Evolutionary conservation across 371 early-diverging fungal genomes (phyloP), one percentile per base, ranked within the genome.

Genomic region (Mortierella sp.): DNA sequence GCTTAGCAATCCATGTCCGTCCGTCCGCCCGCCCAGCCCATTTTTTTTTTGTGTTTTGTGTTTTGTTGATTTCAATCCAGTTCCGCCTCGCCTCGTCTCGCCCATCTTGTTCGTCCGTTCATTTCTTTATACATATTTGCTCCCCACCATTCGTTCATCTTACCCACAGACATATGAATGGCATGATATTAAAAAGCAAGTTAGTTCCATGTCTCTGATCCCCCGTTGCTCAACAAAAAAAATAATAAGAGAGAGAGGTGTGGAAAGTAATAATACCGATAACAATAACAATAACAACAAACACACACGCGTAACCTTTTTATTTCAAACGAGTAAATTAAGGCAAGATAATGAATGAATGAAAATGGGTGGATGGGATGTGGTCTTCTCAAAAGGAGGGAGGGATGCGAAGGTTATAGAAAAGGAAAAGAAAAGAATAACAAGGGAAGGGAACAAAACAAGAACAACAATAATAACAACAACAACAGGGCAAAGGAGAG

Each of bases 1-100:
- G 68, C 68, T 65, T 65, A 65, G 68, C 68, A 65, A 65, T 65
- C 68, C 68, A 65, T 65, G 38, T 65, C 65, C 65, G 38, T 65
- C 68, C 21, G 65, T 21, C 42, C 21, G 50, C 16, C 63, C 65
- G 65, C 38, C 65, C 38, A 65, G 38, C 31, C 60, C 60, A 38
- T 38, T 38, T 38, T 38, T 38, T 38, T 38, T 38, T 38, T 38
- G 5, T 38, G 1, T 38, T 38, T 38, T 38, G 1, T 38, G 5
- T 60, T 16, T 16, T 50, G 50, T 50, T 50, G 50, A 16, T 50
- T 50, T 50, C 50, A 50, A 50, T 14, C 16, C 50, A 16, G 50
- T 50, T 50, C 50, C 55, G n/a, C 55, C 63, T 60, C 63, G 16
- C 34, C 14, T 28, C 1, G 10, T 26, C 57, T 60, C 63, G 58